Evolutionary conservation across 2,329 filamentous ascomycete genomes (phyloP).

Genomic region (Sporothrix pallida): DNA sequence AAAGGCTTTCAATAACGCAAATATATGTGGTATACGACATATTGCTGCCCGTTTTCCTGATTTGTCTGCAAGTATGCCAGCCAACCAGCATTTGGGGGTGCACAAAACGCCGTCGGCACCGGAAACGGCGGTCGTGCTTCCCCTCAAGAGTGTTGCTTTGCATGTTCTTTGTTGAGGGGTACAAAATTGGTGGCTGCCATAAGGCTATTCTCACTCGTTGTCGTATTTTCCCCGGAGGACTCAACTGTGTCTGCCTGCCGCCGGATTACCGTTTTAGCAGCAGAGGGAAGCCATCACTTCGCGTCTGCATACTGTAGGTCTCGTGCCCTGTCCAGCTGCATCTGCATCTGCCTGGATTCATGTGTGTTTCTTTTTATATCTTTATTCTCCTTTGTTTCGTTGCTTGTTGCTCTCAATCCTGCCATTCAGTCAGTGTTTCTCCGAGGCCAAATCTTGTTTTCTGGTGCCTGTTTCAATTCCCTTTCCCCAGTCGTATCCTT

Average conservation of each 20-base stretch:
- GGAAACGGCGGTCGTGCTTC: neutral
- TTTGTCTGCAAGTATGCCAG: neutral
- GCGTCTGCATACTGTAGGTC: neutral
- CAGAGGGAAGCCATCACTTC: neutral
- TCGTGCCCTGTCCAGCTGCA: constrained; percentile 2
- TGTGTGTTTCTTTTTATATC: neutral
- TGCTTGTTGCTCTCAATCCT: neutral
- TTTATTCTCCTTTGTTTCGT: neutral
- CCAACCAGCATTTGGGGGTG: constrained; percentile 2
- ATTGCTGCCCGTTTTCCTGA: constrained; percentile 1
- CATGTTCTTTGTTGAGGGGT: neutral
- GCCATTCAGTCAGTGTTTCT: neutral
- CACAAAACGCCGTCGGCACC: constrained; percentile 3
- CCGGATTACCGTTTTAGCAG: constrained; percentile 14
- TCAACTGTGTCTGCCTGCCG: neutral
- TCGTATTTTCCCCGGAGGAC: neutral
- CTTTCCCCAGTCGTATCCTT: neutral
- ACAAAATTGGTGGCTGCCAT: neutral
- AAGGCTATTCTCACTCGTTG: neutral
- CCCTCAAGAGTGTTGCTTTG: neutral
- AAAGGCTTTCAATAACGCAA: constrained; percentile 4
- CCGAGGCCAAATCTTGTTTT: neutral
- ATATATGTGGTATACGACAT: neutral
- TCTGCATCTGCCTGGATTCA: neutral
- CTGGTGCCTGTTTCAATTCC: neutral